A percentile compares a stretch with the other conserved stretches of the same genome.
phyloP scores from a whole-genome alignment of 352 stramenopile species.

The Phytophthora cactorum region DNA sequence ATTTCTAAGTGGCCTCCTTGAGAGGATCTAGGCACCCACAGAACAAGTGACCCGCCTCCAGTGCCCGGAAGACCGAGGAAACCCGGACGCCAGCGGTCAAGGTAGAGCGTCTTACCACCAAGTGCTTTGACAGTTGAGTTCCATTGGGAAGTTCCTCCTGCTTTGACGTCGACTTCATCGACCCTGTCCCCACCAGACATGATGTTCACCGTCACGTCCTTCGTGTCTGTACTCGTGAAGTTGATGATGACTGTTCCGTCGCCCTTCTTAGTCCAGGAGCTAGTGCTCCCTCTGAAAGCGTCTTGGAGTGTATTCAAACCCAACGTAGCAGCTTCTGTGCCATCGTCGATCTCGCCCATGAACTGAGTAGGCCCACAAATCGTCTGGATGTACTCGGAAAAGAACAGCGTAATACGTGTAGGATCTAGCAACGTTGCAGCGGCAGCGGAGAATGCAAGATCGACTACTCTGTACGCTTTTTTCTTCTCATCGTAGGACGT shows the following conservation, averaged over 20 bases:
- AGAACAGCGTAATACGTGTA: slow-evolving; percentile 43
- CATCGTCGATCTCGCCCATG: slow-evolving; percentile 58
- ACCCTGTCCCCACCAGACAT: slow-evolving; percentile 35
- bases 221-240: slow-evolving; percentile 31
- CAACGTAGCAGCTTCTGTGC: slow-evolving; percentile 40
- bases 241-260: slow-evolving; percentile 34
- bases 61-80: slow-evolving; percentile 32
- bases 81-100: neutral
- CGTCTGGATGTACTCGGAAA: slow-evolving; percentile 61
- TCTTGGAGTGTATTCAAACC: slow-evolving; percentile 34
- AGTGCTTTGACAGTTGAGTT: slow-evolving; percentile 23
- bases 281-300: slow-evolving; percentile 29
- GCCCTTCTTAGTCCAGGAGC: slow-evolving; percentile 27
- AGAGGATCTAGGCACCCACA: slow-evolving; percentile 53
- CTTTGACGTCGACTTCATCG: slow-evolving; percentile 21
- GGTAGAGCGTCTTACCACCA: slow-evolving; percentile 38
- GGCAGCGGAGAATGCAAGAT: slow-evolving; percentile 23
- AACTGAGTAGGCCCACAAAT: slow-evolving; percentile 39
- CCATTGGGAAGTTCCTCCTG: slow-evolving; percentile 18
- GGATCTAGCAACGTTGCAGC: slow-evolving; percentile 40
- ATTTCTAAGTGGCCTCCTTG: slow-evolving; percentile 49
- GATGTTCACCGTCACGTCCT: slow-evolving; percentile 36
- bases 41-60: slow-evolving; percentile 52
- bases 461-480: slow-evolving; percentile 5
- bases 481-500: slow-evolving; percentile 27